phyloP scores from a whole-genome alignment of 345 rosid species.

The Pugionium cornutum region DNA sequence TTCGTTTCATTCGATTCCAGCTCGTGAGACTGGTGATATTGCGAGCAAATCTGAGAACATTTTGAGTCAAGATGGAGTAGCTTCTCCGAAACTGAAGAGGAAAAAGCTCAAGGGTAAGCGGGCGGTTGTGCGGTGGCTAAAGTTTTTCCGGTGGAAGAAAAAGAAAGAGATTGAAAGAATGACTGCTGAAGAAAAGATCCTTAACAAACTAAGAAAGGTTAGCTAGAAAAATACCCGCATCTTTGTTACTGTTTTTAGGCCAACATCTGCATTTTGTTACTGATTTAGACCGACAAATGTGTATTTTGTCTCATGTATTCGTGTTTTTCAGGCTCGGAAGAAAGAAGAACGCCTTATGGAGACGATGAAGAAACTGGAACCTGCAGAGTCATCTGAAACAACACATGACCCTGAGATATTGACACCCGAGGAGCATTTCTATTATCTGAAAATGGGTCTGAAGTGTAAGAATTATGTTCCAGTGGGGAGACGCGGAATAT shows the following conservation, averaged over 20 bases:
- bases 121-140: constrained; percentile 89
- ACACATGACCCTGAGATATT: constrained; percentile 92
- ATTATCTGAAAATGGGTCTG: constrained; percentile 83
- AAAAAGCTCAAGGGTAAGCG: constrained; percentile 80
- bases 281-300: neutral
- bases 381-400: constrained; percentile 61
- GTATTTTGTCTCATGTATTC: neutral
- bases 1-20: constrained; percentile 51
- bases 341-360: constrained; percentile 76
- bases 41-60: constrained; percentile 30
- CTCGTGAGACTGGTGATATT: constrained; percentile 30
- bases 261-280: neutral
- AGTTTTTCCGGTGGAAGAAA: constrained; percentile 90
- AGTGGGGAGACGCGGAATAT: constrained; percentile 82
- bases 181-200: constrained; percentile 80
- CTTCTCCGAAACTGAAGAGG: constrained; percentile 56
- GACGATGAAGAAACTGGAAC: constrained; percentile 79
- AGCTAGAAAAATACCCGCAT: neutral
- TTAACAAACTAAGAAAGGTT: constrained; percentile 79
- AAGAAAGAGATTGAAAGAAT: constrained; percentile 85
- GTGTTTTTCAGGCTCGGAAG: constrained; percentile 59
- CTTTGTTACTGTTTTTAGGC: too few relatives aligned
- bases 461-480: constrained; percentile 98
- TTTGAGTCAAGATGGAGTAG: constrained; percentile 33
- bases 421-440: constrained; percentile 93